These are phyloP conservation scores for Aegle marmelos DNA, from an alignment of 345 rosid species.

Conservation along the genomic window DNA sequence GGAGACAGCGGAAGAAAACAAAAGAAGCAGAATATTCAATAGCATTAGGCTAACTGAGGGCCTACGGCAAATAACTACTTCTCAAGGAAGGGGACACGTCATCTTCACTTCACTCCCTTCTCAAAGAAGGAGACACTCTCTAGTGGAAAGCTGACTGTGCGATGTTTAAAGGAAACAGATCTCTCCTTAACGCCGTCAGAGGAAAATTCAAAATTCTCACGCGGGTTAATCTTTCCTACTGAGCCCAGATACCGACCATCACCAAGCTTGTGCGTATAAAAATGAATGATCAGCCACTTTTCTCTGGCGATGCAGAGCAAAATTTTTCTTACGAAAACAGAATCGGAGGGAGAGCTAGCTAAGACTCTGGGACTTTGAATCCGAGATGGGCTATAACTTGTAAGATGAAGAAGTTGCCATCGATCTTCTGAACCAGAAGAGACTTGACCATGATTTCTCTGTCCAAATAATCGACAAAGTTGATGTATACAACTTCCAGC, in stretches of 20 bases:
- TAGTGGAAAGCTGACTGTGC: not conserved
- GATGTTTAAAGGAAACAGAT: not conserved
- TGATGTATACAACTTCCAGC: slow-evolving; percentile 21
- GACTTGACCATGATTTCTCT: slow-evolving; percentile 1
- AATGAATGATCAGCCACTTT: not conserved
- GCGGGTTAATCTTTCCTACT: not conserved
- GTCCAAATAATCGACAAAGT: slow-evolving; percentile 5
- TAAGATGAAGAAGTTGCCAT: slow-evolving; percentile 17
- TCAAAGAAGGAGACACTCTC: not conserved
- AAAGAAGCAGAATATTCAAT: not conserved
- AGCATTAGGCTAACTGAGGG: too few relatives aligned
- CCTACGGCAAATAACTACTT: too few relatives aligned
- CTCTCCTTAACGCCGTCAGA: not conserved
- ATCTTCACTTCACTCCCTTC: too few relatives aligned
- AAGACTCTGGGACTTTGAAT: not conserved
- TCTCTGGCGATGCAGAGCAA: not conserved
- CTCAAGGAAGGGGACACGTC: too few relatives aligned
- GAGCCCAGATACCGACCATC: too few relatives aligned
- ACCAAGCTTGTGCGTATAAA: not conserved
- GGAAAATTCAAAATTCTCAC: not conserved
- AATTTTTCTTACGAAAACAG: not conserved
- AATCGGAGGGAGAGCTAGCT: too few relatives aligned
- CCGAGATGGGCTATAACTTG: not conserved
- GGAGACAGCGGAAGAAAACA: not conserved
- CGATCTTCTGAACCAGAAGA: slow-evolving; percentile 1